Evolutionary conservation across 73 alveolate species (phyloP), one percentile per base, ranked within the genome.

Genomic region (Paramecium biaurelia): DNA sequence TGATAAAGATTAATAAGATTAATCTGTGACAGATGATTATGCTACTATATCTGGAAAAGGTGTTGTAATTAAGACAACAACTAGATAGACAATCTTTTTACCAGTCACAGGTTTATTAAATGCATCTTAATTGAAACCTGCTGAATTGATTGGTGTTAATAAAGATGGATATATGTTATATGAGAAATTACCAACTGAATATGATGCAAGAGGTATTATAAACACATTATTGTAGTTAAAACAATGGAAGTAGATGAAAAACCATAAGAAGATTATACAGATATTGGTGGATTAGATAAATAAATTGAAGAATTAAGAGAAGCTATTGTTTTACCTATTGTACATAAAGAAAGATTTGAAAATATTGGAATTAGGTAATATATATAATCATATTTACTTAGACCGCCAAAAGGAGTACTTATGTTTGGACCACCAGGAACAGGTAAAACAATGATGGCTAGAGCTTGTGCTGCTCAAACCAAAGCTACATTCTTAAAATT

Each of bases 391-490:
- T 47, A 53, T 18, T 26, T 63, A 63, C 0, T 4, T 63, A 95
- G 97, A 87, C 99, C 99, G 32, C 99, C 99, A 32, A 99, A 99
- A 96, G 99, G 99, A 1, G 99, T 98, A 74, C 94, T 99, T 82
- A 98, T 99, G 99, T 98, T 96, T 86, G 99, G 99, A 28, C 99
- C 99, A 14, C 99, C 99, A 15, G 99, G 99, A 14, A 99, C 99
- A 26, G 99, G 99, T 18, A 99, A 99, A 93, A 99, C 99, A 43
- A 95, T 99, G 98, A 88, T 99, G 98, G 99, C 99, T 9, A 96
- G 99, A 93, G 99, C 99, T 14, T 98, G 99, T 85, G 99, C 99
- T 34, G 99, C 99, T 38, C 95, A 97, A 86, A 99, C 99, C 23
- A 92, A 96, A 26, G 99, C 99, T 23, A 98, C 99, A 23, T 99